Evolutionary conservation across 192 early-diverging fungal species (phyloP), one percentile per base, ranked within the genome.

Genomic region (Gamsiella multidivaricata): DNA sequence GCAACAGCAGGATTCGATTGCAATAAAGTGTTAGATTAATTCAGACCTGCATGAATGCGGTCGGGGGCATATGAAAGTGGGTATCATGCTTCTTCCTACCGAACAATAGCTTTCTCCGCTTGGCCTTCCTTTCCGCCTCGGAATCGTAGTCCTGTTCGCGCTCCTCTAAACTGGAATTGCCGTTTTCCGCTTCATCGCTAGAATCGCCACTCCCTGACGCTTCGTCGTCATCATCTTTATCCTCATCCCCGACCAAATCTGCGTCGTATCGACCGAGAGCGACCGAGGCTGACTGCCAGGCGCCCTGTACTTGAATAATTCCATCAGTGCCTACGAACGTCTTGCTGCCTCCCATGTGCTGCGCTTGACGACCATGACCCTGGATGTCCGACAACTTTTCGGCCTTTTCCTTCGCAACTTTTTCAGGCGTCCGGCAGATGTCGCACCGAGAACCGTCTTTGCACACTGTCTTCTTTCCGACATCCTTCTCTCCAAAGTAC

Each of bases 401-500:
- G 3, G 65, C 54, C 51, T 69, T 78, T 10, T 78, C 60, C 12
- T 56, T 50, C 2, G 51, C 46, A 0, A 78, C 60, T 14, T 78
- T 78, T n/a, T 78, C 74, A 14, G 74, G 74, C 0, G 58, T 78
- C 54, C 66, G 46, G 25, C 74, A 78, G 8, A 78, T 63, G 41
- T 78, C 74, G 47, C 74, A 78, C 11, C 59, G 46, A 20, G 58
- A 31, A 5, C 66, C 66, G 31, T 78, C 60, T n/a, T 45, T 45
- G 29, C 74, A 78, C 17, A 78, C 74, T 0, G 10, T 29, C 5
- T 58, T 39, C 4, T 51, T 62, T 0, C 32, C 42, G 41, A 92
- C 86, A 68, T 93, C 92, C 0, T 41, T 79, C 69, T 98, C 95
- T 17, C 93, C 93, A 89, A 98, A 98, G 72, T 98, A 96, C 53